These are phyloP conservation scores for Nannizzia gypsea DNA, from an alignment of 2,329 filamentous ascomycete species.

Conservation along the genomic window DNA sequence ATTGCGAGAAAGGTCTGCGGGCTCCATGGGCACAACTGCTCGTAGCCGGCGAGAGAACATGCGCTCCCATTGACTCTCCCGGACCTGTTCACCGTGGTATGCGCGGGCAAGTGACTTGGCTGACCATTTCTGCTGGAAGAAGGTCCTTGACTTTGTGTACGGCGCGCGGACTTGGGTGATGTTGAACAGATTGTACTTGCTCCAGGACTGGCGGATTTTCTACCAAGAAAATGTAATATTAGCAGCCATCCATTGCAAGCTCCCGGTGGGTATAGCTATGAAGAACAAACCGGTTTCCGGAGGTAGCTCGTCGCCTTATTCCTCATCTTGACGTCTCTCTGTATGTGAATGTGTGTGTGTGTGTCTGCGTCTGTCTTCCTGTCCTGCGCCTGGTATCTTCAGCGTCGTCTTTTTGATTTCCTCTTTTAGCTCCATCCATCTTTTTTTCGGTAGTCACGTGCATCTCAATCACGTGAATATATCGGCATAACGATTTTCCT, in stretches of 20 bases:
- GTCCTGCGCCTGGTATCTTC: background rate
- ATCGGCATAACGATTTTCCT: background rate
- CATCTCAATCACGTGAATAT: background rate
- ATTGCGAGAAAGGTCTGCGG: slow-evolving; percentile 61
- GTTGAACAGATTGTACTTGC: slow-evolving; percentile 95
- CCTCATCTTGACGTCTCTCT: slow-evolving; percentile 28
- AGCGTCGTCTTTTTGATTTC: background rate
- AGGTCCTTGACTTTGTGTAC: slow-evolving; percentile 46
- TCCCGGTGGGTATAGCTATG: background rate
- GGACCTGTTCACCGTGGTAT: slow-evolving; percentile 92
- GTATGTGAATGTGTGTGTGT: no score
- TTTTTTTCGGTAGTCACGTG: background rate
- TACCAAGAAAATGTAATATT: slow-evolving; percentile 28
- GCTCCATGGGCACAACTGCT: slow-evolving; percentile 75
- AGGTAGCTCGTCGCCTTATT: slow-evolving; percentile 34
- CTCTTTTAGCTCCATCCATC: background rate
- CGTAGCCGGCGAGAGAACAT: slow-evolving; percentile 77
- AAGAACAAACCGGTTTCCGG: slow-evolving; percentile 25
- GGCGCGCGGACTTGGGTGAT: slow-evolving; percentile 47
- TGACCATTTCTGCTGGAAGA: slow-evolving; percentile 97
- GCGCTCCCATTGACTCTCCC: slow-evolving; percentile 84
- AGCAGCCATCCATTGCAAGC: background rate
- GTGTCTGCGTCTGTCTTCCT: no score
- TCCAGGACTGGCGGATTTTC: slow-evolving; percentile 95
- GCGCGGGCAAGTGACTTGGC: slow-evolving; percentile 72